Percentiles rank a stretch among this genome's conserved stretches.
Conservation (phyloP, 768 basidiomycete species). For the Solioccasus polychromus region DNA sequence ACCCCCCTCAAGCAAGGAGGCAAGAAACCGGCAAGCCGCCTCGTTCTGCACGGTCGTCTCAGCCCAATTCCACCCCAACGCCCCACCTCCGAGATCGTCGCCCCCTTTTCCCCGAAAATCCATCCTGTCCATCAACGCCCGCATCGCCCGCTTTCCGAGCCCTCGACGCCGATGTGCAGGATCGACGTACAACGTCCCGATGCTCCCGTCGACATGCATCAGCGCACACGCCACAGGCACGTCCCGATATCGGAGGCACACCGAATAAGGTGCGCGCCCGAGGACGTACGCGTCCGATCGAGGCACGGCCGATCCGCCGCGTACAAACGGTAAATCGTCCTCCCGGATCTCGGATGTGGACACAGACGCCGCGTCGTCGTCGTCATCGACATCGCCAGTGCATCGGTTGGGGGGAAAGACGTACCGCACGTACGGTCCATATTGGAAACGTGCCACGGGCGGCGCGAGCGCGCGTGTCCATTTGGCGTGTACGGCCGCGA, state of each 20-base stretch:
- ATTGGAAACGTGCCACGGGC: constrained; percentile 4
- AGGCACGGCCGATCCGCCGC: constrained; percentile 5
- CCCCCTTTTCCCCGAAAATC: constrained; percentile 1
- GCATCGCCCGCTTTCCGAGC: constrained; percentile 11
- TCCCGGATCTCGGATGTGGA: constrained; percentile 8
- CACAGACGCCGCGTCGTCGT: not conserved
- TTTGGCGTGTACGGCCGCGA: constrained; percentile 4
- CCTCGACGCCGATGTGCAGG: constrained; percentile 8
- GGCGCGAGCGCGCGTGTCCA: constrained; percentile 12
- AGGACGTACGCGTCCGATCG: constrained; percentile 20
- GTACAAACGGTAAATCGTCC: constrained; percentile 15
- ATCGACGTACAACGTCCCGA: constrained; percentile 14
- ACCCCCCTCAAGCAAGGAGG: constrained; percentile 8
- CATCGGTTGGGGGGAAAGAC: constrained; percentile 1
- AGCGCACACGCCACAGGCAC: constrained; percentile 12
- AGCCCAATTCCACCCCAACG: constrained; percentile 23
- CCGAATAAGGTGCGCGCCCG: constrained; percentile 18
- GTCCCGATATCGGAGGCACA: constrained; percentile 17
- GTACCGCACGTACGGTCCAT: constrained; percentile 1
- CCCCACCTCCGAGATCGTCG: constrained; percentile 20
- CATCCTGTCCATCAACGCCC: constrained; percentile 8
- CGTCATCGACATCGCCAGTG: not conserved
- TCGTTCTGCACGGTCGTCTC: constrained; percentile 9
- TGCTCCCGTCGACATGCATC: constrained; percentile 22
- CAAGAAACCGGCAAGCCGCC: constrained; percentile 9